Base-by-base conservation (phyloP, 2,329 filamentous ascomycete species). In the Helotiales sp. region DNA sequence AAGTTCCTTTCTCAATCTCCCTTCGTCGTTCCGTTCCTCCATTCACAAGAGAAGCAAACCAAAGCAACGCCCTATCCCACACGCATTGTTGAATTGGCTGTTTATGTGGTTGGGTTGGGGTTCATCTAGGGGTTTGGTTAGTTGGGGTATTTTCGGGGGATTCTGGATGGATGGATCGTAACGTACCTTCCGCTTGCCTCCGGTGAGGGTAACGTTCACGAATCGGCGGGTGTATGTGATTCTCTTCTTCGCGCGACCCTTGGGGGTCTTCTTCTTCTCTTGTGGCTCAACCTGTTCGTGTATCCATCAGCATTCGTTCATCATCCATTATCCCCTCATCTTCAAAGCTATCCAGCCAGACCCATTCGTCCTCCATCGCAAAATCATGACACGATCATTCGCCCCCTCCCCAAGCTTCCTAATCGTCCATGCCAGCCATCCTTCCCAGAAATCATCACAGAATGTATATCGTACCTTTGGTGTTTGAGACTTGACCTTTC, bases 401-500 rank as follows among this genome's bases (percentile, higher is more conserved):
- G 40, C 17, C 15, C 4, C 40, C 40, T 43, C 4, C 20, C 20
- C 40, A 4, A 43, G 17, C 17, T n/a, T 8, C 40, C 40, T 17
- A 20, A n/a, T 20, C 40, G 20, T 43, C 40, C 40, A n/a, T 43
- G 15, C 40, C 30, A 49, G 32, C 49, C 52, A 24, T 49, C 45
- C 30, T 64, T 63, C 43, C 61, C 59, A 54, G 43, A 34, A 20
- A 1, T 8, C 24, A 62, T 37, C 32, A 22, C 61, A 69, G 54
- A 71, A 67, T 70, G 61, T 67, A 66, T 71, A 74, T 83, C 87
- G 83, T 87, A 93, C 91, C 89, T 95, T 94, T 80, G 92, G 92
- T 78, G 92, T 95, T 85, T 95, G 92, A 85, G 92, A 95, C 91
- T 97, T 96, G 90, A 97, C 93, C 89, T 97, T 97, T 87, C 93